Percentiles rank a stretch among this genome's conserved stretches.
Conservation (phyloP, 202 grass and related monocot genomes). For the Dendrocalamus latiflorus region DNA sequence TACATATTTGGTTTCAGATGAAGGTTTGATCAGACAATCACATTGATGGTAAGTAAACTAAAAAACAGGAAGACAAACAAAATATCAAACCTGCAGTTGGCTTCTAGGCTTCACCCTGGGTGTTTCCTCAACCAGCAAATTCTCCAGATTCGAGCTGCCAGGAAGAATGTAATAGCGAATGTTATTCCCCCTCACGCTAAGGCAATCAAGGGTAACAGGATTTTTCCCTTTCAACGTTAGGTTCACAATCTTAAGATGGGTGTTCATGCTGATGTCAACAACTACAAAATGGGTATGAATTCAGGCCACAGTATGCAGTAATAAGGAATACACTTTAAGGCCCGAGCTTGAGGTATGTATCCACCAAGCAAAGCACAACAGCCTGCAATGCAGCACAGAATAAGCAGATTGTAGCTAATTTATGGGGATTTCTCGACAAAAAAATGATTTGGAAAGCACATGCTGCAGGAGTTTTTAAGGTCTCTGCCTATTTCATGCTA, state of each 20-base stretch:
- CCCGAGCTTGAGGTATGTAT: conserved; percentile 71
- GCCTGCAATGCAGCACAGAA: conserved; percentile 42
- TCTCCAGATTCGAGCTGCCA: conserved; percentile 98
- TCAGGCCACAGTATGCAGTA: not conserved
- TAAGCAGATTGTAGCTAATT: too few species aligned
- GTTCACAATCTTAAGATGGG: conserved; percentile 96
- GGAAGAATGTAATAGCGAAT: conserved; percentile 97
- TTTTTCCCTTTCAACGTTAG: conserved; percentile 92
- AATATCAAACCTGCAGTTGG: conserved; percentile 58
- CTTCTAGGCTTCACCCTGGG: conserved; percentile 93
- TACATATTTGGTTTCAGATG: too few species aligned
- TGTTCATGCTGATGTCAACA: conserved; percentile 99
- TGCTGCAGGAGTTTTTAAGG: not conserved
- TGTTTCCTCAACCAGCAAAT: conserved; percentile 92
- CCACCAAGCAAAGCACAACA: conserved; percentile 70
- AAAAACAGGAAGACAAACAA: not conserved
- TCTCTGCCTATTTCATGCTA: not conserved
- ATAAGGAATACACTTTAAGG: not conserved
- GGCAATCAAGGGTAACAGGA: conserved; percentile 90
- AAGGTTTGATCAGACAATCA: not conserved
- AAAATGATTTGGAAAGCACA: not conserved
- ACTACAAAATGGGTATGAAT: conserved; percentile 38
- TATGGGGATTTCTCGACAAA: not conserved
- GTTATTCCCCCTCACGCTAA: conserved; percentile 98
- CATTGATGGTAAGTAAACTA: not conserved